Percentiles rank a stretch among this genome's conserved stretches.
phyloP scores from a whole-genome alignment of 345 rosid genomes.

The Firmiana major region DNA sequence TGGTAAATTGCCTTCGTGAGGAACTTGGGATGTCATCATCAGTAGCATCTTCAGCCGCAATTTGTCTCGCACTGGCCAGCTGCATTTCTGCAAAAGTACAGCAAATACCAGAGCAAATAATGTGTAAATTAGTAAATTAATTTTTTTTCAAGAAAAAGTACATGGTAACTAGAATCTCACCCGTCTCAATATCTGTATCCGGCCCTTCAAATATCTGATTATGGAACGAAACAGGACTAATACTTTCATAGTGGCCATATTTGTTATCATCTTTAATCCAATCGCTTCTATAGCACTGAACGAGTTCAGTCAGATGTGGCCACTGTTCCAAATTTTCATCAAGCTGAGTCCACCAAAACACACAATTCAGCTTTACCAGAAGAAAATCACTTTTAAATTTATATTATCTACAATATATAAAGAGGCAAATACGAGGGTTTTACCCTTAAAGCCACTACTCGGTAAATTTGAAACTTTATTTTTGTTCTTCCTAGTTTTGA shows the following conservation, averaged over 20 bases:
- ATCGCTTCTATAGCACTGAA: constrained; percentile 80
- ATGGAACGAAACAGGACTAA: constrained; percentile 57
- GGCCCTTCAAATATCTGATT: constrained; percentile 96
- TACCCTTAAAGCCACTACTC: not conserved
- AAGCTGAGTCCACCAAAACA: constrained; percentile 39
- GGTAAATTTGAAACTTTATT: not conserved
- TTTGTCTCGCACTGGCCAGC: constrained; percentile 75
- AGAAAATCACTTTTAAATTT: not conserved
- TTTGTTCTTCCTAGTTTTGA: not conserved
- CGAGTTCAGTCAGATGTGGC: constrained; percentile 89
- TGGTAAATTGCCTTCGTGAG: constrained; percentile 72
- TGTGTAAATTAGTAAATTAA: not conserved
- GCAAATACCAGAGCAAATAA: constrained; percentile 5
- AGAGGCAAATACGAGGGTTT: not conserved
- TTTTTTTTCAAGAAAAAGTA: not conserved
- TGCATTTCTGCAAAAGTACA: constrained; percentile 53
- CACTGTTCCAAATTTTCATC: constrained; percentile 92
- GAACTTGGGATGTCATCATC: constrained; percentile 76
- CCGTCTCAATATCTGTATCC: constrained; percentile 93
- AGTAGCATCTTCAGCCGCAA: constrained; percentile 49
- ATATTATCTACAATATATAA: not conserved
- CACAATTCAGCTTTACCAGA: not conserved
- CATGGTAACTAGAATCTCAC: constrained; percentile 27
- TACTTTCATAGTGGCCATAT: constrained; percentile 81
- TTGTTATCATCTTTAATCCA: constrained; percentile 93